Evolutionary conservation across 495 filamentous ascomycete genomes (phyloP), one percentile per base, ranked within the genome.

Genomic region (Talaromyces liani): DNA sequence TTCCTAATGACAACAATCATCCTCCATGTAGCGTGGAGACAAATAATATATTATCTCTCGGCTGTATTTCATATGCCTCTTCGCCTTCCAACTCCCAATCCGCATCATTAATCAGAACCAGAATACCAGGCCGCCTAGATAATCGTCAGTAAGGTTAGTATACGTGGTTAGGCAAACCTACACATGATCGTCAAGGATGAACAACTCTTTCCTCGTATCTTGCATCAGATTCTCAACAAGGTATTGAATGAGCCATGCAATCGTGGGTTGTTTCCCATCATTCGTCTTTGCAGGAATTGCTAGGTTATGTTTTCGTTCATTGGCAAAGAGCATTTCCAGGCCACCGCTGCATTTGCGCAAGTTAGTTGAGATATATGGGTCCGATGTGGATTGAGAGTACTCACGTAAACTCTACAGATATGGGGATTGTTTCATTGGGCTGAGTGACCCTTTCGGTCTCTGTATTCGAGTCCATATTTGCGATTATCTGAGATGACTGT

Each of bases 31-130:
- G 80, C n/a, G 94, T 99, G 60, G 92, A 96, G 58, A 99, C 93
- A 74, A 99, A 99, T 58, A 97, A 79, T 70, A 99, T 89, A 68
- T 90, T 93, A 75, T 99, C 94, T 25, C 85, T 81, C 24, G 79
- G 71, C 74, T 93, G 86, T 61, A 98, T 79, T 70, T 91, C 87
- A 72, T 97, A 98, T 62, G 81, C 82, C 66, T 92, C 92, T 74
- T 97, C 93, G 7, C 93, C 94, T 75, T 98, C 95, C 14, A 99
- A 84, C 76, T 97, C 93, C 94, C 94, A 99, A 71, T 99, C 94
- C 49, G 90, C 88, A 67, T 99, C 93, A 72, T 99, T 99, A 73
- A 99, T 93, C 63, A 99, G 79, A 16, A 97, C 95, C 56, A 99
- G 84, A 68, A 98, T 96, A n/a, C 94, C 94, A 6, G 94, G 93